Evolutionary conservation across 2,329 filamentous ascomycete species (phyloP).

Genomic region (Cladosporium sp.): DNA sequence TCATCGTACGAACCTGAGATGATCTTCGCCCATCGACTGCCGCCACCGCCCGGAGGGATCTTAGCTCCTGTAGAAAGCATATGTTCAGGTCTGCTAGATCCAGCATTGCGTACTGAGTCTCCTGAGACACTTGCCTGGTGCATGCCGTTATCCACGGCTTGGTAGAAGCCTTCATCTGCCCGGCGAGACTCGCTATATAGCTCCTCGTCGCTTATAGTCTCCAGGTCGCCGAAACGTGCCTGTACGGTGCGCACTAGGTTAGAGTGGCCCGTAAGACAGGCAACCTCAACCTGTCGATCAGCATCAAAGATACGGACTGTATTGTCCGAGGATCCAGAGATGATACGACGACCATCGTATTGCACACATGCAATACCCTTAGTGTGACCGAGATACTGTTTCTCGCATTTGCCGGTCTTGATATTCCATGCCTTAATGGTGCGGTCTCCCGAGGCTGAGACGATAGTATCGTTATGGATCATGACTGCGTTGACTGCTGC

Average conservation of each 20-base stretch:
- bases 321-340: conserved; percentile 93
- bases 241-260: conserved; percentile 91
- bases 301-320: conserved; percentile 94
- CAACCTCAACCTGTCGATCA: conserved; percentile 79
- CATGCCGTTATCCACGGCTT: conserved; percentile 48
- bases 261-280: conserved; percentile 74
- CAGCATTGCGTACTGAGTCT: conserved; percentile 55
- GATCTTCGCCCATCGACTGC: conserved; percentile 86
- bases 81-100: conserved; percentile 69
- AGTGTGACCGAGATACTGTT: conserved; percentile 78
- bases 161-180: conserved; percentile 70
- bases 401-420: conserved; percentile 68
- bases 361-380: conserved; percentile 98
- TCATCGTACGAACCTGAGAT: conserved; percentile 97
- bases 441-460: conserved; percentile 91
- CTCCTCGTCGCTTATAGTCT: conserved; percentile 67
- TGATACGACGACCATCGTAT: conserved; percentile 87
- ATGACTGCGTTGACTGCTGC: conserved; percentile 97
- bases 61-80: conserved; percentile 79
- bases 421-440: conserved; percentile 95
- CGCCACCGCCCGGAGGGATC: conserved; percentile 84
- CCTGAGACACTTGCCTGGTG: conserved; percentile 28
- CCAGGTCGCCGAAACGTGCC: conserved; percentile 85
- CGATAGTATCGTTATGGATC: conserved; percentile 77
- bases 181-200: conserved; percentile 68